Evolutionary conservation across 768 basidiomycete genomes (phyloP).

Genomic region (Boletus rubescentipes): DNA sequence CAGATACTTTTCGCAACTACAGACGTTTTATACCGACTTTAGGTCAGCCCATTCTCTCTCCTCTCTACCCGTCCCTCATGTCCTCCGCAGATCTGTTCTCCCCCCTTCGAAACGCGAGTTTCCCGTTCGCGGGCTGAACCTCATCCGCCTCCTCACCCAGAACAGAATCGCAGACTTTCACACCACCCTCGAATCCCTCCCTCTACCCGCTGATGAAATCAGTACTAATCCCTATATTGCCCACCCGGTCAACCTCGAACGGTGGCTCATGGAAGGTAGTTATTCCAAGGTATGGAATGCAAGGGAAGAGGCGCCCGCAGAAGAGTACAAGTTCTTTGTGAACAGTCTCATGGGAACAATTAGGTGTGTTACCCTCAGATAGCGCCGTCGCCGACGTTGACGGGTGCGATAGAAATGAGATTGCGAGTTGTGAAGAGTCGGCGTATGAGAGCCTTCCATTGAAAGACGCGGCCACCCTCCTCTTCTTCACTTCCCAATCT

Average conservation of each 20-base stretch:
- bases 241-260: constrained; percentile 89
- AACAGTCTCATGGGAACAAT: constrained; percentile 94
- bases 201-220: constrained; percentile 64
- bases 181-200: constrained; percentile 90
- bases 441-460: constrained; percentile 91
- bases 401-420: constrained; percentile 71
- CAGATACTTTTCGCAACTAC: constrained; percentile 90
- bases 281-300: constrained; percentile 99
- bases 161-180: constrained; percentile 98
- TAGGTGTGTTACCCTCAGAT: constrained; percentile 47
- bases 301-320: constrained; percentile 85
- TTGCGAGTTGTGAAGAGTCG: constrained; percentile 93
- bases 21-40: constrained; percentile 87
- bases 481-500: constrained; percentile 85
- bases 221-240: constrained; percentile 69
- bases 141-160: constrained; percentile 91
- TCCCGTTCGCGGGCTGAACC: constrained; percentile 87
- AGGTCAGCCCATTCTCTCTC: constrained; percentile 41
- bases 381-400: constrained; percentile 1
- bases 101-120: constrained; percentile 86
- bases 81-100: constrained; percentile 55
- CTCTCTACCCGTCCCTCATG: constrained; percentile 8
- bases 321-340: constrained; percentile 94
- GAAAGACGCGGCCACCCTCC: constrained; percentile 83
- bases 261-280: constrained; percentile 98